Conservation (phyloP, 345 rosid species). For the Zanthoxylum bungeanum region DNA sequence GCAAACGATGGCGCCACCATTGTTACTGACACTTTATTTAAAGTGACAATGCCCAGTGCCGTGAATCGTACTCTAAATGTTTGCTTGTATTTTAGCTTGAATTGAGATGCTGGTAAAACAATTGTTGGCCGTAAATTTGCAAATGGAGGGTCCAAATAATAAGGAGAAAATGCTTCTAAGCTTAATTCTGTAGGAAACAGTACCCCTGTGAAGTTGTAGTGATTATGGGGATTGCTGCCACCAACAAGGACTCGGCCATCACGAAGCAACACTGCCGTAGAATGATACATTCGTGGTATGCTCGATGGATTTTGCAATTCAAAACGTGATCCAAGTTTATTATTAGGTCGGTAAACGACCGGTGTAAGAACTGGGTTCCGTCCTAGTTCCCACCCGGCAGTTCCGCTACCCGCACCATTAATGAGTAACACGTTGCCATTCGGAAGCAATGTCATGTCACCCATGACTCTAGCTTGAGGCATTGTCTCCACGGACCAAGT, state of each 20-base stretch:
- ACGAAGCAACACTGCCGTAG: constrained; percentile 63
- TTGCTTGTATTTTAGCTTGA: constrained; percentile 24
- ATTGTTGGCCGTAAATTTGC: constrained; percentile 46
- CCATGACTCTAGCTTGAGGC: constrained; percentile 76
- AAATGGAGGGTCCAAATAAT: constrained; percentile 39
- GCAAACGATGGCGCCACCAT: constrained; percentile 68
- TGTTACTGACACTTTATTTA: constrained; percentile 41
- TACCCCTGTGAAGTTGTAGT: constrained; percentile 53
- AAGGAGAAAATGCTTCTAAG: constrained; percentile 69
- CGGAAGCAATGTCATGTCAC: constrained; percentile 82
- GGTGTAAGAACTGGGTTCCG: constrained; percentile 62
- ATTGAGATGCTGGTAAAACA: constrained; percentile 26
- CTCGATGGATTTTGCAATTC: constrained; percentile 42
- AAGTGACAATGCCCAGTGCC: constrained; percentile 15
- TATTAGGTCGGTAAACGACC: constrained; percentile 52
- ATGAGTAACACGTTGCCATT: constrained; percentile 64
- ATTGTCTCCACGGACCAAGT: constrained; percentile 68
- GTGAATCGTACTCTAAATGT: constrained; percentile 33
- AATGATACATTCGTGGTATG: constrained; percentile 86
- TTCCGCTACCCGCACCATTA: constrained; percentile 61
- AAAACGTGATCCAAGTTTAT: constrained; percentile 40
- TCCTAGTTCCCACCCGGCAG: constrained; percentile 75
- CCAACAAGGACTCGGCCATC: constrained; percentile 83
- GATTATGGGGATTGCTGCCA: constrained; percentile 72
- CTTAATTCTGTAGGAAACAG: constrained; percentile 72